phyloP scores from a whole-genome alignment of 352 stramenopile species.

The Phytophthora sansomeana region DNA sequence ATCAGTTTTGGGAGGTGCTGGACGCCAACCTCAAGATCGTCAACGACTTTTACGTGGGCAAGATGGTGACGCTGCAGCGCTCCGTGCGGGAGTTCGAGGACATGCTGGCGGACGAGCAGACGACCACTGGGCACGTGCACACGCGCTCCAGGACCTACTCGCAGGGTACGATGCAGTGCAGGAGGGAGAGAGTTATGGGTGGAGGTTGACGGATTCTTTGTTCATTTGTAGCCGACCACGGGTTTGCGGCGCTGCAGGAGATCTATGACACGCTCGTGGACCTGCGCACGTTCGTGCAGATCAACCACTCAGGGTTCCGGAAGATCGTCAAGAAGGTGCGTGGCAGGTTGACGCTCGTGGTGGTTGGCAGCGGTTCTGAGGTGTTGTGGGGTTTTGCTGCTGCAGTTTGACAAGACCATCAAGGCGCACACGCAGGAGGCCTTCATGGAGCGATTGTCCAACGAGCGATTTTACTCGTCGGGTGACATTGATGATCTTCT shows the following conservation, averaged over 20 bases:
- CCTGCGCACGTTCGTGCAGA: slow-evolving; percentile 90
- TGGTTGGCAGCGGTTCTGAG: background rate
- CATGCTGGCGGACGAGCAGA: slow-evolving; percentile 72
- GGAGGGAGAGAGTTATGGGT: slow-evolving; percentile 1
- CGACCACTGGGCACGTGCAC: slow-evolving; percentile 80
- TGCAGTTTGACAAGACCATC: slow-evolving; percentile 92
- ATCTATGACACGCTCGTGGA: slow-evolving; percentile 92
- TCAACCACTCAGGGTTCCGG: slow-evolving; percentile 93
- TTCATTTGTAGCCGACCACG: slow-evolving; percentile 55
- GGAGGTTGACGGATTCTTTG: background rate
- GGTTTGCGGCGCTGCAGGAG: slow-evolving; percentile 86
- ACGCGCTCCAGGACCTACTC: slow-evolving; percentile 64
- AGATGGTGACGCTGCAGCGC: slow-evolving; percentile 72
- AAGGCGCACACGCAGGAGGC: slow-evolving; percentile 67
- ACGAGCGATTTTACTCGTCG: slow-evolving; percentile 82
- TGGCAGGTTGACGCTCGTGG: background rate
- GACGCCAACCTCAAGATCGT: slow-evolving; percentile 84
- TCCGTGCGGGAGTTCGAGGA: slow-evolving; percentile 81
- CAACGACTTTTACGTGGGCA: slow-evolving; percentile 86
- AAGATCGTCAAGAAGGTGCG: slow-evolving; percentile 94
- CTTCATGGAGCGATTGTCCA: slow-evolving; percentile 87
- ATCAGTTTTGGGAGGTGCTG: slow-evolving; percentile 86
- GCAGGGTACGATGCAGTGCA: slow-evolving; percentile 45
- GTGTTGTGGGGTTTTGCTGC: background rate
- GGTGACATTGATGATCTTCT: slow-evolving; percentile 84